phyloP scores from a whole-genome alignment of 1,284 basidiomycete genomes.

The Apiotrichum veenhuisii region DNA sequence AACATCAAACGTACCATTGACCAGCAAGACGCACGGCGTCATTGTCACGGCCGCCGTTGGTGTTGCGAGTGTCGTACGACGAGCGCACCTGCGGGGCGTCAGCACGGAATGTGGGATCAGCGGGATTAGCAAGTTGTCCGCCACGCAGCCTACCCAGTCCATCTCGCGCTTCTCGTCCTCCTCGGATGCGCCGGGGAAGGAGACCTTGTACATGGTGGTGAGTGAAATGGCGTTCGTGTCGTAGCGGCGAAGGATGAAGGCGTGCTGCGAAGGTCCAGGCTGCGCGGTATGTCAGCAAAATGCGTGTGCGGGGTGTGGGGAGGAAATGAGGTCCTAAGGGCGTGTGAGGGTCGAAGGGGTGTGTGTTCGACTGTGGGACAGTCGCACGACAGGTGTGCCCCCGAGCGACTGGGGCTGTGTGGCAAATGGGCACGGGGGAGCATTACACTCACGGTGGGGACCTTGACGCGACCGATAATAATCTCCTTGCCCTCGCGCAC shows the following conservation, averaged over 20 bases:
- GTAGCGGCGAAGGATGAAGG: slow-evolving; percentile 91
- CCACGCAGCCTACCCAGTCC: slow-evolving; percentile 58
- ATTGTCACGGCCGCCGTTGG: slow-evolving; percentile 69
- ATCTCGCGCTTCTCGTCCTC: slow-evolving; percentile 77
- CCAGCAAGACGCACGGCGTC: slow-evolving; percentile 71
- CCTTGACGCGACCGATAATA: slow-evolving; percentile 87
- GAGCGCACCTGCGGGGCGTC: slow-evolving; percentile 42
- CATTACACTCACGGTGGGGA: slow-evolving; percentile 74
- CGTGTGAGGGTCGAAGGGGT: not conserved
- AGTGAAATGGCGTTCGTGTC: slow-evolving; percentile 94
- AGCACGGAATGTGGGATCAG: not conserved
- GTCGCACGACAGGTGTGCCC: not conserved
- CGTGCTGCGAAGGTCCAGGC: slow-evolving; percentile 55
- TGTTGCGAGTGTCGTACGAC: slow-evolving; percentile 69
- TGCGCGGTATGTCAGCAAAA: slow-evolving; percentile 8
- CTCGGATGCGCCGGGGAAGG: slow-evolving; percentile 80
- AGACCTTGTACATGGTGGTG: slow-evolving; percentile 96
- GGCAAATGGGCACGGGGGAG: not conserved
- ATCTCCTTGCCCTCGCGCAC: slow-evolving; percentile 77
- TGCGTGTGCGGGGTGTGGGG: not conserved
- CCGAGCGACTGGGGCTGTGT: not conserved
- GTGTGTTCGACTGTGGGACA: not conserved
- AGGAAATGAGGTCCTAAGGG: not conserved
- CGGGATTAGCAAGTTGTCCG: not conserved
- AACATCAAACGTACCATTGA: slow-evolving; percentile 54